Evolutionary conservation across 1,139 yeast genomes (phyloP).

Genomic region (Candida neerlandica): DNA sequence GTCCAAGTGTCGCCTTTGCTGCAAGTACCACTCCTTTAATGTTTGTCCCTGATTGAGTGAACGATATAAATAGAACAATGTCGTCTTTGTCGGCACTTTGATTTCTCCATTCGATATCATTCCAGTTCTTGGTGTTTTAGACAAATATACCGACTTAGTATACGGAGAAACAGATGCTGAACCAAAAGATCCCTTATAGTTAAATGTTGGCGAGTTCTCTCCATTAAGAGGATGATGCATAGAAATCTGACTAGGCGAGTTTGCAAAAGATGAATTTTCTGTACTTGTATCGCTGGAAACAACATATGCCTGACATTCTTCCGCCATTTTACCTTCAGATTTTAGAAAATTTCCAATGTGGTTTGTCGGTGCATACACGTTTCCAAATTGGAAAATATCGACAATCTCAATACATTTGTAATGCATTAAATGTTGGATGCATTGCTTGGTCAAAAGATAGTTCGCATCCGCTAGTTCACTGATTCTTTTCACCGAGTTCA

Average conservation of each 20-base stretch:
- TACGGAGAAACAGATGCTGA: constrained; percentile 22
- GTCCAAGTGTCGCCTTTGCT: constrained; percentile 57
- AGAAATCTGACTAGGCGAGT: constrained; percentile 11
- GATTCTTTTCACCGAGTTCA: constrained; percentile 78
- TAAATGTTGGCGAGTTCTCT: constrained; percentile 13
- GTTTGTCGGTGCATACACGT: constrained; percentile 88
- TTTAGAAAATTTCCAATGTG: constrained; percentile 67
- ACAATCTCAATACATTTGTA: constrained; percentile 81
- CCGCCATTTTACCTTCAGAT: constrained; percentile 62
- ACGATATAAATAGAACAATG: constrained; percentile 73
- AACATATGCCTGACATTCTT: constrained; percentile 85
- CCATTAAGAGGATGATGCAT: constrained; percentile 9
- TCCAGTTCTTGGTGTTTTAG: constrained; percentile 14
- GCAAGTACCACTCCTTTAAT: constrained; percentile 76
- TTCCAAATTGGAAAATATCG: constrained; percentile 87
- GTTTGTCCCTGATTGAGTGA: constrained; percentile 79
- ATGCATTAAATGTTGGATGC: constrained; percentile 89
- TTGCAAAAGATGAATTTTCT: constrained; percentile 11
- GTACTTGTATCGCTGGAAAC: constrained; percentile 29
- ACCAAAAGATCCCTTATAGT: constrained; percentile 10
- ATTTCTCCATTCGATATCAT: constrained; percentile 18
- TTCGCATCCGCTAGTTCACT: constrained; percentile 83
- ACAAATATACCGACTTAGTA: constrained; percentile 10
- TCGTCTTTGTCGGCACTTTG: constrained; percentile 61
- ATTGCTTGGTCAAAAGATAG: constrained; percentile 74